Conservation (phyloP, 202 grass and related monocot species). For the Hordeum pubiflorum region DNA sequence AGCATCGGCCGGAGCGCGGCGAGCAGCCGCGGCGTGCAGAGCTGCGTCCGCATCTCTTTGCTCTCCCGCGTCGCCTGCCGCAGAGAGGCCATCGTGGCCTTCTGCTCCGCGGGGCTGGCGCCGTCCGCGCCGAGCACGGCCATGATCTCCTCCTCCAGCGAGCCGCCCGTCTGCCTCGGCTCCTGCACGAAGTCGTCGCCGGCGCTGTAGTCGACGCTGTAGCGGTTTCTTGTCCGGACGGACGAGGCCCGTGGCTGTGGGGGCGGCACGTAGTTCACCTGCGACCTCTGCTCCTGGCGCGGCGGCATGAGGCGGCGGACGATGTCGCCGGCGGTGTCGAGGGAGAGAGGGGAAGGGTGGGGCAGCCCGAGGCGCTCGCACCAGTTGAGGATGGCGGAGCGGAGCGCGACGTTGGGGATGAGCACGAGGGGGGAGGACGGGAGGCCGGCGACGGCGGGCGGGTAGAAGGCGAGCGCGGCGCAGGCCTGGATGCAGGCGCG, state of each 20-base stretch:
- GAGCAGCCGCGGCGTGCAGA: slow-evolving; percentile 71
- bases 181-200: neutral
- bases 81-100: slow-evolving; percentile 49
- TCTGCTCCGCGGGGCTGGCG: slow-evolving; percentile 33
- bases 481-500: slow-evolving; percentile 86
- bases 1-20: slow-evolving; percentile 68
- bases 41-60: slow-evolving; percentile 32
- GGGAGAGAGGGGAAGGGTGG: slow-evolving; percentile 47
- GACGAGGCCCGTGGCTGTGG: slow-evolving; percentile 6
- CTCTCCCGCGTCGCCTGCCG: slow-evolving; percentile 62
- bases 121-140: slow-evolving; percentile 29
- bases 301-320: slow-evolving; percentile 64
- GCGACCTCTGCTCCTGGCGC: neutral
- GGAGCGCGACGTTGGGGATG: slow-evolving; percentile 76
- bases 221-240: slow-evolving; percentile 5
- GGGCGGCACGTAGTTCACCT: neutral
- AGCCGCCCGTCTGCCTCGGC: slow-evolving; percentile 14
- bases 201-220: neutral
- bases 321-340: slow-evolving; percentile 51
- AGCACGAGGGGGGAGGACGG: slow-evolving; percentile 40
- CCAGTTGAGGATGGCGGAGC: slow-evolving; percentile 77
- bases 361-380: slow-evolving; percentile 52
- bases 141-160: slow-evolving; percentile 58
- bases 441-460: slow-evolving; percentile 32
- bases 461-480: slow-evolving; percentile 51